Conservation (phyloP, 164 flowering plant species). For the Sextonia rubra region DNA sequence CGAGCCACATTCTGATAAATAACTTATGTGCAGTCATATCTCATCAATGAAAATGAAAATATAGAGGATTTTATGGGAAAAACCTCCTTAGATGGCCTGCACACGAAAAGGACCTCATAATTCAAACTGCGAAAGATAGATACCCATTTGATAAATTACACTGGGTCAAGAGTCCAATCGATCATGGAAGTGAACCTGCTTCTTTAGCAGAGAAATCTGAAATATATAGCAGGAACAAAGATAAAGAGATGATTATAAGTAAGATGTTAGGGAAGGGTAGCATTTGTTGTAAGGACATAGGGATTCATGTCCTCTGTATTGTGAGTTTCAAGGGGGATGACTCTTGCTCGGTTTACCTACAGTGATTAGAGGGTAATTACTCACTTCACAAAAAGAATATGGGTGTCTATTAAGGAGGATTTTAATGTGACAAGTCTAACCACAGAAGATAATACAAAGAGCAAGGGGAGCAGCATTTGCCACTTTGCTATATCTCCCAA, state of each 20-base stretch:
- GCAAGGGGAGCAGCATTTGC: not conserved
- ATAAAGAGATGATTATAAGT: not conserved
- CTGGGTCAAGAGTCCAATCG: too few species aligned
- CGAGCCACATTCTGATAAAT: too few species aligned
- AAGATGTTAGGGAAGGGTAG: not conserved
- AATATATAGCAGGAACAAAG: not conserved
- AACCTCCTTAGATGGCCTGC: too few species aligned
- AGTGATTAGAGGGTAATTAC: constrained; percentile 3
- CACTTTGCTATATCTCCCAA: too few species aligned
- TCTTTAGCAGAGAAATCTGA: not conserved
- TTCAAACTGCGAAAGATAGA: constrained; percentile 2
- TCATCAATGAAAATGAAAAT: too few species aligned
- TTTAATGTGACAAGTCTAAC: not conserved
- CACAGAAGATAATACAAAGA: not conserved
- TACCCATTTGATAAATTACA: not conserved
- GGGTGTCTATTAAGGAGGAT: constrained; percentile 9
- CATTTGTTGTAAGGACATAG: not conserved
- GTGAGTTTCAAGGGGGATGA: not conserved
- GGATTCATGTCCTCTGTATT: not conserved
- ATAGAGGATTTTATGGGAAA: too few species aligned
- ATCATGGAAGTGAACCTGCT: too few species aligned
- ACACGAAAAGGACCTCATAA: too few species aligned
- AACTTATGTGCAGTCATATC: too few species aligned
- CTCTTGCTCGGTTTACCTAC: not conserved
- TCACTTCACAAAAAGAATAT: not conserved